A percentile compares a stretch with the other conserved stretches of the same genome.
Evolutionary conservation across 768 basidiomycete species (phyloP).

Genomic region (Lyophyllum atratum): DNA sequence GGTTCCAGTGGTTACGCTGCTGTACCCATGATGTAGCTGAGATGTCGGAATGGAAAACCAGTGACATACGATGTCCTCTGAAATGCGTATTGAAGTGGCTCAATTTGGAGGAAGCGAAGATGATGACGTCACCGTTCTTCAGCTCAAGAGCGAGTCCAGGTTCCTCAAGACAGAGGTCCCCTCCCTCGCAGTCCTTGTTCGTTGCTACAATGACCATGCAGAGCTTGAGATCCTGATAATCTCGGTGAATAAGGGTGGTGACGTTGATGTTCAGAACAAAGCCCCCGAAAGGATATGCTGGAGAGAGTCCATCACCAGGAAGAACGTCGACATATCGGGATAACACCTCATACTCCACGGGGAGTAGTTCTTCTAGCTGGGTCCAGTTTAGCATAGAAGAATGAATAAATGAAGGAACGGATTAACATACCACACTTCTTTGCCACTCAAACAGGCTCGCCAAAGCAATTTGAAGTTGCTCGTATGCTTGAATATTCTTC

Average conservation of each 20-base stretch:
- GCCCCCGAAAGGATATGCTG: constrained; percentile 21
- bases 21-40: not conserved
- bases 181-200: constrained; percentile 20
- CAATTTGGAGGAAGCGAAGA: constrained; percentile 21
- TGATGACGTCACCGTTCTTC: constrained; percentile 21
- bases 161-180: constrained; percentile 23
- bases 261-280: constrained; percentile 26
- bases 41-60: constrained; percentile 21
- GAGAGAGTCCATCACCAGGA: constrained; percentile 12
- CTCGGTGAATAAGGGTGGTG: constrained; percentile 20
- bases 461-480: too few relatives aligned
- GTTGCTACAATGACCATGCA: constrained; percentile 25
- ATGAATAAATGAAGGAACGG: too few relatives aligned
- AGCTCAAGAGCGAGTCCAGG: constrained; percentile 21
- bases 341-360: constrained; percentile 11
- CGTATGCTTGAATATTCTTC: too few relatives aligned
- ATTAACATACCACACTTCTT: too few relatives aligned
- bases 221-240: constrained; percentile 18
- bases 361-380: constrained; percentile 5
- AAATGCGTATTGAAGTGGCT: constrained; percentile 27
- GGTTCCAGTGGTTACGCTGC: constrained; percentile 1
- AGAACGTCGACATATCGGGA: constrained; percentile 13
- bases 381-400: too few relatives aligned
- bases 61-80: constrained; percentile 17
- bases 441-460: too few relatives aligned